phyloP scores from a whole-genome alignment of 2,329 filamentous ascomycete species.

The Sporothrix mexicana region DNA sequence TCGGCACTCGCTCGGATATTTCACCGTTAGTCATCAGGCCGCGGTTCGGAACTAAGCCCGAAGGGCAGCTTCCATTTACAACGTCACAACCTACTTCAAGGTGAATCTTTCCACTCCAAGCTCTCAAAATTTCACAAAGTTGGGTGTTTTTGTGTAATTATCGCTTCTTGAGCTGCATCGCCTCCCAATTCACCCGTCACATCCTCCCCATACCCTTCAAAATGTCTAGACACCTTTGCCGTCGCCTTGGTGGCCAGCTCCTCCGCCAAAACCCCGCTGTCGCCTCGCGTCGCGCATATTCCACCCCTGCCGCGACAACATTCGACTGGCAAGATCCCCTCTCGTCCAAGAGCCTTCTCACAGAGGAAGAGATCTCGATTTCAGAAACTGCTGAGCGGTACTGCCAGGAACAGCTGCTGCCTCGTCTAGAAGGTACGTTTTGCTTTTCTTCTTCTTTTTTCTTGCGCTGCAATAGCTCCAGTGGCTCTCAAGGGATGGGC shows the following conservation, averaged over 20 bases:
- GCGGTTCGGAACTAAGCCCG: constrained; percentile 17
- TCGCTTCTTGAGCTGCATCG: not conserved
- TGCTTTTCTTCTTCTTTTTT: not conserved
- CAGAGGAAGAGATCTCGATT: constrained; percentile 89
- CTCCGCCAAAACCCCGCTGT: constrained; percentile 32
- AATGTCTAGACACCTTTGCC: constrained; percentile 37
- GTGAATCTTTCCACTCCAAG: not conserved
- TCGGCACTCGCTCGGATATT: constrained; percentile 34
- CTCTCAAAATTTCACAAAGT: not conserved
- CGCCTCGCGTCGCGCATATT: constrained; percentile 34
- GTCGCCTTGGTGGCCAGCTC: constrained; percentile 33
- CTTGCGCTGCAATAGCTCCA: not conserved
- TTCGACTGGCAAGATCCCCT: constrained; percentile 97
- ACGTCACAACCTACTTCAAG: constrained; percentile 24
- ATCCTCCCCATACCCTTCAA: not conserved
- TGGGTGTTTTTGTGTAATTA: not conserved
- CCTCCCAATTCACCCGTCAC: not conserved
- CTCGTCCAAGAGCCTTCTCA: constrained; percentile 73
- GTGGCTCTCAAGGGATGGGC: constrained; percentile 8
- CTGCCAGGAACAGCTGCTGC: constrained; percentile 86
- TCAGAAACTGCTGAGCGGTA: constrained; percentile 90
- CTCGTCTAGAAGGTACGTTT: constrained; percentile 80
- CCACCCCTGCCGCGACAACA: constrained; percentile 22
- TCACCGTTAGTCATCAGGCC: constrained; percentile 23
- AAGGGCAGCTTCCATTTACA: constrained; percentile 18